These are phyloP conservation scores for Citrullus mucosospermus DNA, from an alignment of 306 rosid species.

Conservation along the genomic window DNA sequence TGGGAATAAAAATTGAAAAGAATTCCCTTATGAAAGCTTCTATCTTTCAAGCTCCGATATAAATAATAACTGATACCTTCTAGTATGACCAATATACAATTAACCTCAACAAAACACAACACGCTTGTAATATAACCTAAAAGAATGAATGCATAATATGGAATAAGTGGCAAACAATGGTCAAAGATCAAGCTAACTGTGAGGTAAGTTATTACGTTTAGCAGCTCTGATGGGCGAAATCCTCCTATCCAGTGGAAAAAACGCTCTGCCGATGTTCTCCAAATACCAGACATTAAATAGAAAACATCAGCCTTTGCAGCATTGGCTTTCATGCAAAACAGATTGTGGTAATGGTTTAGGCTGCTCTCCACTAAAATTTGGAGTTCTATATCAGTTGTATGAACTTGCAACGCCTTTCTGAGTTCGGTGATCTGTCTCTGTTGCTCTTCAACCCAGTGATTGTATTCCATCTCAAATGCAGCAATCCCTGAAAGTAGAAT, in stretches of 20 bases:
- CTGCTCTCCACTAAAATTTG: constrained; percentile 39
- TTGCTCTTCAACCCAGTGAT: constrained; percentile 77
- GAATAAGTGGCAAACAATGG: neutral
- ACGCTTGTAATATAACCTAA: neutral
- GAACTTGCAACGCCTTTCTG: constrained; percentile 55
- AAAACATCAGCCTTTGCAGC: constrained; percentile 77
- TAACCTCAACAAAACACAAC: neutral
- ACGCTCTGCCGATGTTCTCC: constrained; percentile 80
- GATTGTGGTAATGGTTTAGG: constrained; percentile 56
- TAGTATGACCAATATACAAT: neutral
- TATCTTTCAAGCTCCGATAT: neutral
- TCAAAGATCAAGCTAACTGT: neutral
- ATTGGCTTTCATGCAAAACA: constrained; percentile 61
- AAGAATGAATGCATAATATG: neutral
- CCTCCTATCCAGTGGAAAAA: constrained; percentile 95
- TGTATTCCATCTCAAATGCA: constrained; percentile 70
- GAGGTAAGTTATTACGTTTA: constrained; percentile 30
- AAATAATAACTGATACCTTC: neutral
- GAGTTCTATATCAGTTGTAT: constrained; percentile 45
- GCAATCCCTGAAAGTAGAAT: constrained; percentile 37
- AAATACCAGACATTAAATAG: constrained; percentile 64
- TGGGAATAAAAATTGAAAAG: neutral
- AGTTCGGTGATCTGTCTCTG: constrained; percentile 48
- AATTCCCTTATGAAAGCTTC: neutral
- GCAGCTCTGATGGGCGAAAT: constrained; percentile 93